Evolutionary conservation across 2,329 filamentous ascomycete species (phyloP), one percentile per base, ranked within the genome.

Genomic region (Karstenula rhodostoma): DNA sequence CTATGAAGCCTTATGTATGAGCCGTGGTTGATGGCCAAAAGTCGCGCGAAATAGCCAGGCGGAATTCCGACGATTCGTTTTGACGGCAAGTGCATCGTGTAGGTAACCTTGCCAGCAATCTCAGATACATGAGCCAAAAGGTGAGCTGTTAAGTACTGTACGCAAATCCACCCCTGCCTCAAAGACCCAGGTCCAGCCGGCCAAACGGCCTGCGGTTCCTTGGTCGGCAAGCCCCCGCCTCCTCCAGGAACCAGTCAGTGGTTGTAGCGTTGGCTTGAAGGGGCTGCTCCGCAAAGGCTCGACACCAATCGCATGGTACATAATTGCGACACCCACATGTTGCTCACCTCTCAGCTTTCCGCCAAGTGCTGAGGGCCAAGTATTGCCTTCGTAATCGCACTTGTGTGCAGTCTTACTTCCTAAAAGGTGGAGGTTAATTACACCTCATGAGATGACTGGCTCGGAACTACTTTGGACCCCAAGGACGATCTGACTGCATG

Each of bases 391-490:
- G 22, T 13, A 32, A 17, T 10, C 9, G 44, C 44, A 23, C 44
- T 29, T 29, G n/a, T 32, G 29, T 32, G 29, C 44, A 47, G 9
- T 13, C 27, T 8, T 29, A 22, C 19, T 47, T 47, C 44, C 44
- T 29, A 29, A 47, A 47, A 27, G 3, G 27, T 44, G 25, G 37
- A 51, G 48, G 8, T 40, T 37, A 40, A 51, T 40, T 51, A 37
- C 48, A n/a, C 48, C 48, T 37, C 19, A 13, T 17, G 22, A 35
- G 13, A 15, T 23, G 48, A 51, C 32, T 51, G 48, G 48, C 32
- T 51, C 32, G 48, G 48, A 17, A 40, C 23, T 1, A 25, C 25
- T 29, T 40, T 51, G 48, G 48, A 51, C 48, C 48, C 48, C 48
- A 51, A 51, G 17, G 22, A 19, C 33, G n/a, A 37, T 37, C 22